A percentile compares a stretch with the other conserved stretches of the same genome.
phyloP scores from a whole-genome alignment of 2,329 filamentous ascomycete species.

The Exophiala aquamarina region DNA sequence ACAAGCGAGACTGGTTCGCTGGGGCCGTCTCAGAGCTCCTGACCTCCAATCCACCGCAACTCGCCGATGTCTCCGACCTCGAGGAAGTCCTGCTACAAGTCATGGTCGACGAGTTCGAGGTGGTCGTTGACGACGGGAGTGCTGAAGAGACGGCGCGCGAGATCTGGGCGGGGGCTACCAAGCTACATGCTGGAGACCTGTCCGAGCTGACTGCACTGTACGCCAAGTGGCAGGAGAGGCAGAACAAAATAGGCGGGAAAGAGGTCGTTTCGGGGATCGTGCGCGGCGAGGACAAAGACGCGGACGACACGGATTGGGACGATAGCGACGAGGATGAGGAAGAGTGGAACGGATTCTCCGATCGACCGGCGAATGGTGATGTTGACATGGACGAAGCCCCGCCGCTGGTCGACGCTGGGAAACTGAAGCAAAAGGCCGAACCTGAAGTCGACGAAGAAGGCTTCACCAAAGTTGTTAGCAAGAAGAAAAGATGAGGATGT shows the following conservation, averaged over 20 bases:
- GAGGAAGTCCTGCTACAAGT: constrained; percentile 84
- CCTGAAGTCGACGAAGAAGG: constrained; percentile 79
- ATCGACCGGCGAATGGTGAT: constrained; percentile 42
- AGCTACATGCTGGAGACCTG: constrained; percentile 39
- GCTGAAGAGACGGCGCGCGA: constrained; percentile 70
- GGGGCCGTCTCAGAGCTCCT: constrained; percentile 84
- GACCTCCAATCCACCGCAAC: constrained; percentile 46
- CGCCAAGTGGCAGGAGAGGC: constrained; percentile 40
- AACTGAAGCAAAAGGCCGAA: constrained; percentile 61
- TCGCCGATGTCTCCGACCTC: constrained; percentile 74
- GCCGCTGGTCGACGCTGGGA: constrained; percentile 49
- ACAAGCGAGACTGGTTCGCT: constrained; percentile 96
- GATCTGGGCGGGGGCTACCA: constrained; percentile 68
- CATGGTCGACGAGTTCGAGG: constrained; percentile 94
- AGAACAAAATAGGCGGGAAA: constrained; percentile 39
- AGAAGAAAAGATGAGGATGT: constrained; percentile 56
- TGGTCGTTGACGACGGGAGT: constrained; percentile 87
- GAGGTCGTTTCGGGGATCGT: constrained; percentile 14
- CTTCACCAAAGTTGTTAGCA: constrained; percentile 72
- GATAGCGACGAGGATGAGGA: constrained; percentile 53
- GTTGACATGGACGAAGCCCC: constrained; percentile 68
- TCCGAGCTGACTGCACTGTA: constrained; percentile 61
- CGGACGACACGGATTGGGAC: constrained; percentile 60
- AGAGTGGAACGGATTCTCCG: constrained; percentile 58
- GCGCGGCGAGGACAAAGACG: constrained; percentile 41